These are phyloP conservation scores for Macrocystidia cucumis DNA, from an alignment of 1,284 basidiomycete species.

Conservation along the genomic window DNA sequence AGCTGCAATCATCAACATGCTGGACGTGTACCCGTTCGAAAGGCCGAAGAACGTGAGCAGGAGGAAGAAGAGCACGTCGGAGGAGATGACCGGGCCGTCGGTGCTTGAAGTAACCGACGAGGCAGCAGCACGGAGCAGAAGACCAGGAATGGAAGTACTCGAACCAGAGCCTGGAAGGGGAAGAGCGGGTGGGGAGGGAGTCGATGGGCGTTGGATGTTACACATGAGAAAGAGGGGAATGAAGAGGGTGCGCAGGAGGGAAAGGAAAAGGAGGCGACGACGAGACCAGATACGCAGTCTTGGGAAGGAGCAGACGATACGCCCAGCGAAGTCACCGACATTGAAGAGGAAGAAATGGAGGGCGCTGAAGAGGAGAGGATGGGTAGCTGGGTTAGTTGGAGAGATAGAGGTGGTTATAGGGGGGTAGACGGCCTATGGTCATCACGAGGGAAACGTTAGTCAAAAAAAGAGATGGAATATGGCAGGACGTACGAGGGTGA, in stretches of 20 bases:
- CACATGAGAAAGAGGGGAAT: constrained; percentile 81
- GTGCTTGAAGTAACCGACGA: background rate
- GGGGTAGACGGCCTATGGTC: constrained; percentile 84
- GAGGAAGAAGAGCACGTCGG: constrained; percentile 69
- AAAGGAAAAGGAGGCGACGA: constrained; percentile 50
- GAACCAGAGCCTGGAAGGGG: too few species aligned
- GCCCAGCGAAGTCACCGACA: constrained; percentile 72
- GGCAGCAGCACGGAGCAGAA: constrained; percentile 1
- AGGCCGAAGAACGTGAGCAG: constrained; percentile 69
- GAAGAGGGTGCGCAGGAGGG: constrained; percentile 68
- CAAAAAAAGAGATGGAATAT: constrained; percentile 3
- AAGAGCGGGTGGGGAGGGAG: constrained; percentile 7
- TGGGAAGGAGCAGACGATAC: constrained; percentile 67
- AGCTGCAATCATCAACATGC: constrained; percentile 65
- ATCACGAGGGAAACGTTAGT: background rate
- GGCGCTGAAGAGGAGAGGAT: constrained; percentile 62
- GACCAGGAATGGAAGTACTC: too few species aligned
- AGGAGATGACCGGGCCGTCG: constrained; percentile 49
- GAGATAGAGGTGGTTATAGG: constrained; percentile 73
- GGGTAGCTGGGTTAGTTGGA: constrained; percentile 50
- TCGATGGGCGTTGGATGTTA: constrained; percentile 53
- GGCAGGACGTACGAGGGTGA: constrained; percentile 75
- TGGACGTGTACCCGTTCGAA: constrained; percentile 71
- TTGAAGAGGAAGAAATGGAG: constrained; percentile 72
- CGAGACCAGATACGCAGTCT: constrained; percentile 60